Evolutionary conservation across 176 grass and related monocot genomes (phyloP), one percentile per base, ranked within the genome.

Genomic region (Phoenix roebelenii): DNA sequence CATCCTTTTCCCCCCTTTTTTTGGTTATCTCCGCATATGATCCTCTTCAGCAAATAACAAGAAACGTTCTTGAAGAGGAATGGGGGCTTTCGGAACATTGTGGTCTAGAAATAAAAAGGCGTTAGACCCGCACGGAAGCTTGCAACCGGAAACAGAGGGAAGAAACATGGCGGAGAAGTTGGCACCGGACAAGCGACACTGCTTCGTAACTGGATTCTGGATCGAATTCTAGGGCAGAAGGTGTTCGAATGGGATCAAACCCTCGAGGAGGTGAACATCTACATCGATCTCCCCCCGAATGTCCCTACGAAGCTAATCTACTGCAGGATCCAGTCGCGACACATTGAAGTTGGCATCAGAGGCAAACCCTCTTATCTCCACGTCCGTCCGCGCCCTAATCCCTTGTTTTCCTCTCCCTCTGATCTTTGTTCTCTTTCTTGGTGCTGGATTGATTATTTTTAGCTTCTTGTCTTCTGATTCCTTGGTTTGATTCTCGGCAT

Each of bases 231-330:
- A 97, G 93, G 93, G 67, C 83, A 97, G 79, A 97, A 97, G 76
- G 93, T 97, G 12, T 97, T 97, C 74, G 93, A 97, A 61, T 97
- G 87, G 93, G 93, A 97, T 49, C 87, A 97, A 80, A 88, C 93
- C 58, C 75, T 97, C 18, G 93, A 97, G 55, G 93, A 97, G 76
- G 78, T 85, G 61, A 76, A 98, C 81, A 75, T 98, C 71, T 98
- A 92, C 76, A 79, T 98, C 58, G 87, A 98, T 58, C 93, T 92
- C 66, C 87, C 93, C 24, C 75, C 80, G 56, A 74, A 74, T 52
- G 87, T 88, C 25, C 81, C 93, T 7, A 76, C 74, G 51, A 92
- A 98, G 49, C 81, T 92, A 59, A 88, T 98, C 71, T 56, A 61
- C 61, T 92, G 81, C 69, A 75, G 79, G 62, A 80, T 98, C 70